Evolutionary conservation across 2,329 filamentous ascomycete genomes (phyloP).

Genomic region (Fusarium abutilonis): DNA sequence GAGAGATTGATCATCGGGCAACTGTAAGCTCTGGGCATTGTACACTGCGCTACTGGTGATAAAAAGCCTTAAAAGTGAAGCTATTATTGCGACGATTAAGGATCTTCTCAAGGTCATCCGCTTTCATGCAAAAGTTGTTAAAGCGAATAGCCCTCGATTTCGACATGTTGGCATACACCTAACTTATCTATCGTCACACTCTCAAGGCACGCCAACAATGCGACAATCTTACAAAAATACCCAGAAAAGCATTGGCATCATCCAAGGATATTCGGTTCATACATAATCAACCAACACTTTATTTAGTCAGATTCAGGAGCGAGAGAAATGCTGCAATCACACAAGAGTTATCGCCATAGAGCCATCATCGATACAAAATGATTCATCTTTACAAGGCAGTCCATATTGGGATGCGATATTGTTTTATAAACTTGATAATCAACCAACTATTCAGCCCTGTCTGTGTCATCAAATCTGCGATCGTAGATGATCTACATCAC

Average conservation of each 20-base stretch:
- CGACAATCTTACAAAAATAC: too few relatives aligned
- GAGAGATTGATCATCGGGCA: slow-evolving; percentile 11
- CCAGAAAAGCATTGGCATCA: too few relatives aligned
- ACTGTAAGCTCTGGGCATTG: neutral
- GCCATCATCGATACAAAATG: too few relatives aligned
- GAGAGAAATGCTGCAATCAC: too few relatives aligned
- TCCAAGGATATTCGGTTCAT: too few relatives aligned
- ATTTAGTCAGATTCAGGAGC: too few relatives aligned
- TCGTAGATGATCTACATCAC: slow-evolving; percentile 21
- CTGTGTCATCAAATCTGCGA: slow-evolving; percentile 6
- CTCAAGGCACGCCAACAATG: slow-evolving; percentile 4
- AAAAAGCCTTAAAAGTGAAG: slow-evolving; percentile 13
- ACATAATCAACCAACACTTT: too few relatives aligned
- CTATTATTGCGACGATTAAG: neutral
- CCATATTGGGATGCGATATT: too few relatives aligned
- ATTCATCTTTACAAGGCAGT: too few relatives aligned
- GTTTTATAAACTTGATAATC: neutral
- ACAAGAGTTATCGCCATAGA: too few relatives aligned
- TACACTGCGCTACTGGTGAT: slow-evolving; percentile 14
- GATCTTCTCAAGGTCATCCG: neutral
- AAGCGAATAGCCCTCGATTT: slow-evolving; percentile 12
- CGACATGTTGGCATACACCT: neutral
- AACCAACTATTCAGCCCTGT: slow-evolving; percentile 1
- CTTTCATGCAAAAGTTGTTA: neutral
- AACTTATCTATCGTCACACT: slow-evolving; percentile 1